Evolutionary conservation across 345 rosid species (phyloP), one percentile per base, ranked within the genome.

Genomic region (Euphorbia peplus): DNA sequence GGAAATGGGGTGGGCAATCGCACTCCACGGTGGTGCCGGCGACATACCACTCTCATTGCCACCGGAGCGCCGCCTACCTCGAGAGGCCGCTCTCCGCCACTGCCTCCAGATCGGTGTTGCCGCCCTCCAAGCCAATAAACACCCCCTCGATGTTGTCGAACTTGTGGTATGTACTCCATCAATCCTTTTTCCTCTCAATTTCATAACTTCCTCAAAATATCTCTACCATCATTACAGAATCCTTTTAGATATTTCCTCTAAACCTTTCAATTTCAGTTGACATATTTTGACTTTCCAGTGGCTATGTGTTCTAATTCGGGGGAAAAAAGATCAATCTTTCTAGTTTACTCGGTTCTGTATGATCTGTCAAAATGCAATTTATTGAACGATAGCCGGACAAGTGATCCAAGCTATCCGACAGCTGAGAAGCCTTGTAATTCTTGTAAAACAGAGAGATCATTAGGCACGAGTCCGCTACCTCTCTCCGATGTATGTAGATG

Each of bases 11-110:
- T 93, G 98, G 98, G 97, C 99, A 32, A 88, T 95, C 14, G 96
- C 97, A 14, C 56, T 95, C 0, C 99, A 95, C 72, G 97, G 99
- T 25, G 97, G 97, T 18, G 97, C 82, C 51, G 99, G 99, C 47
- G 91, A 83, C 62, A 89, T 89, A 8, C 73, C 90, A 4, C 71
- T 71, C 26, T 73, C 86, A 5, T 55, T 87, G 48, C 85, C 83
- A 0, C 82, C 75, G 4, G 91, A 90, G n/a, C 82, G 81, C 56
- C 93, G 93, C 62, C 76, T 80, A 26, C 89, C 95, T 47, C 85
- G 96, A 15, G 97, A 91, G 76, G 87, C 51, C 15, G 88, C 81
- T 63, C 97, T 95, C 72, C 91, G 88, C 75, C 85, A 83, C 88
- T 95, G 93, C 85, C 95, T 95, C 18, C 80, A 81, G 73, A 48